Conservation (phyloP, 176 grass and related monocot species). For the Oryza brachyantha region DNA sequence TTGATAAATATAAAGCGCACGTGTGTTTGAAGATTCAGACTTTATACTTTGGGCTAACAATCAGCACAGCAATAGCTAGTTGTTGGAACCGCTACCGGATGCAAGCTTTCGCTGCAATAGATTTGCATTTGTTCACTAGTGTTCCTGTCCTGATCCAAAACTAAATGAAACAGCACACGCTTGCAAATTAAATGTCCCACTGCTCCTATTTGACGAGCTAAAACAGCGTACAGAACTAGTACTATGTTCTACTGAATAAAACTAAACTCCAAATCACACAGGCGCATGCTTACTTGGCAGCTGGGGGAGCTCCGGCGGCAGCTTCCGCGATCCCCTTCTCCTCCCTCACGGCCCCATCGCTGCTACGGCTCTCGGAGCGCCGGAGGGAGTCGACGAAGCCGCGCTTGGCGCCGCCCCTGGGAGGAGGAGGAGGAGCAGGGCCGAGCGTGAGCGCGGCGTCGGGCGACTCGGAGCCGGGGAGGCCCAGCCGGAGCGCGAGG, state of each 20-base stretch:
- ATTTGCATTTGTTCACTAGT: background rate
- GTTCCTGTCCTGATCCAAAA: background rate
- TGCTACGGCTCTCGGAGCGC: background rate
- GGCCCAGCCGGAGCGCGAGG: slow-evolving; percentile 56
- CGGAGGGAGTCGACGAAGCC: slow-evolving; percentile 34
- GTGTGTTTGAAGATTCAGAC: background rate
- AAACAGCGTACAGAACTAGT: background rate
- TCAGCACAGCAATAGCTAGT: background rate
- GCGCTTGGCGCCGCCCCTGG: slow-evolving; percentile 43
- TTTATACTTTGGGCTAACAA: background rate
- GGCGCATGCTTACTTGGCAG: slow-evolving; percentile 39
- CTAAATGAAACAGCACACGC: background rate
- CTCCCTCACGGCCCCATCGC: background rate
- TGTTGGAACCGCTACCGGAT: too few relatives aligned
- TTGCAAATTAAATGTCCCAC: background rate
- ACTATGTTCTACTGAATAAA: too few relatives aligned
- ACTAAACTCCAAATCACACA: background rate
- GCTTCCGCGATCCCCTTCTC: background rate
- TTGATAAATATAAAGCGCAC: background rate
- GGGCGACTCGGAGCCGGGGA: slow-evolving; percentile 41
- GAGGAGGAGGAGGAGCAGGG: background rate
- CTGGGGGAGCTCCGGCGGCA: slow-evolving; percentile 15
- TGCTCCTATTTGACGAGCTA: background rate
- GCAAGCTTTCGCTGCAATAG: too few relatives aligned
- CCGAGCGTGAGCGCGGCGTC: slow-evolving; percentile 48